Base-by-base conservation (phyloP, 305 asterid species). In the Rubia tinctorum region DNA sequence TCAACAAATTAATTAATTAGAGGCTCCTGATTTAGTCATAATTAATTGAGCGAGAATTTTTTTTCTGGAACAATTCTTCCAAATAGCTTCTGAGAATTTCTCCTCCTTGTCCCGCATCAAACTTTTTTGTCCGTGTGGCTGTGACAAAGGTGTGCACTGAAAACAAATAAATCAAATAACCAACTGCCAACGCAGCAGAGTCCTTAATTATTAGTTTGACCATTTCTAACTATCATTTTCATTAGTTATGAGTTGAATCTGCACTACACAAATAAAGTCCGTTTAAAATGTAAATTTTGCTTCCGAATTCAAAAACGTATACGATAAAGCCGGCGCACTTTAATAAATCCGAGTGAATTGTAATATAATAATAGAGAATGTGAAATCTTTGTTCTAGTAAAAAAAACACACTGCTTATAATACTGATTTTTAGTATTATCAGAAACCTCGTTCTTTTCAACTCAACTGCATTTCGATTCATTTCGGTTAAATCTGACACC, bases 211-310 rank as follows among this genome's bases (percentile, higher is more conserved):
- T 58, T 58, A 58, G 8, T 59, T 22, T 53, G 59, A 53, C 59
- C 27, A 7, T 59, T 59, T 59, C 34, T 59, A 60, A 60, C 66
- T 60, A 60, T 60, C 66, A 25, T 25, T 60, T 60, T 60, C 66
- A 60, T 59, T 58, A 7, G 34, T 58, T 8, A n/a, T 13, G 53
- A 47, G 53, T 47, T 47, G 53, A 47, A 47, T 15, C 15, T 45
- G 53, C 53, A 45, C 17, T 45, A 45, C 1, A 45, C 11, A 45
- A 45, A 45, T 45, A 11, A 30, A 30, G 34, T 30, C 3, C 34
- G 34, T 30, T 30, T 30, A 30, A 30, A 30, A n/a, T 30, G 34
- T 30, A 30, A 30, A 30, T 30, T 30, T 30, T 30, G 34, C 34
- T 1, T 30, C 34, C 3, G 34, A 30, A 30, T 30, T 30, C 34